A percentile compares a stretch with the other conserved stretches of the same genome.
Evolutionary conservation across 2,329 filamentous ascomycete genomes (phyloP).

Genomic region (Neospermospora avenae): DNA sequence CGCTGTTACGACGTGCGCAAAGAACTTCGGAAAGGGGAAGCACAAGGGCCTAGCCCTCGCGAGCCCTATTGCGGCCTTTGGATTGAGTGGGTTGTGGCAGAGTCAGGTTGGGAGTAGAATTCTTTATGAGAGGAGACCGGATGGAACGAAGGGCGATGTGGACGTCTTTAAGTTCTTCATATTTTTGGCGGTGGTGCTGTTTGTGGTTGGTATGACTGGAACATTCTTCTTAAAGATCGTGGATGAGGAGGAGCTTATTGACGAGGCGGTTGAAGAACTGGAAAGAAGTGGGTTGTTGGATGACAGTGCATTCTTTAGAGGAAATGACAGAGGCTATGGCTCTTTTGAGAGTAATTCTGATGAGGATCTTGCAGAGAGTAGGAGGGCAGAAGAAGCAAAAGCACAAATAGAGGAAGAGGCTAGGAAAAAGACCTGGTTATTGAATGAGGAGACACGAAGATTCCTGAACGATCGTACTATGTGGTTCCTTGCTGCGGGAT

Average conservation of each 20-base stretch:
- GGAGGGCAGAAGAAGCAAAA: slow-evolving; percentile 23
- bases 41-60: slow-evolving; percentile 87
- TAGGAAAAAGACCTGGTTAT: slow-evolving; percentile 81
- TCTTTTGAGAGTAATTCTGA: slow-evolving; percentile 43
- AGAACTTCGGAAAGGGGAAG: slow-evolving; percentile 91
- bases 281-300: slow-evolving; percentile 82
- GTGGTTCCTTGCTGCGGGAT: slow-evolving; percentile 90
- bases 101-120: slow-evolving; percentile 81
- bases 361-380: slow-evolving; percentile 44
- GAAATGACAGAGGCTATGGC: slow-evolving; percentile 59
- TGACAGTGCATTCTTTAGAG: slow-evolving; percentile 68
- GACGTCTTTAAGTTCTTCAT: slow-evolving; percentile 85
- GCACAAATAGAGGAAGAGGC: slow-evolving; percentile 45
- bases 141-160: slow-evolving; percentile 61
- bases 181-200: slow-evolving; percentile 72
- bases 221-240: slow-evolving; percentile 73
- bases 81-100: slow-evolving; percentile 92
- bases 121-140: slow-evolving; percentile 64
- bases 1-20: slow-evolving; percentile 91
- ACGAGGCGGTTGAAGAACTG: slow-evolving; percentile 85
- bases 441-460: slow-evolving; percentile 84
- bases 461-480: slow-evolving; percentile 89
- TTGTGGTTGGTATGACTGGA: slow-evolving; percentile 69
- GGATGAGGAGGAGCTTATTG: slow-evolving; percentile 82
- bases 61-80: slow-evolving; percentile 87